These are phyloP conservation scores for Termitomyces sp. DNA, from an alignment of 768 basidiomycete genomes.

Conservation along the genomic window DNA sequence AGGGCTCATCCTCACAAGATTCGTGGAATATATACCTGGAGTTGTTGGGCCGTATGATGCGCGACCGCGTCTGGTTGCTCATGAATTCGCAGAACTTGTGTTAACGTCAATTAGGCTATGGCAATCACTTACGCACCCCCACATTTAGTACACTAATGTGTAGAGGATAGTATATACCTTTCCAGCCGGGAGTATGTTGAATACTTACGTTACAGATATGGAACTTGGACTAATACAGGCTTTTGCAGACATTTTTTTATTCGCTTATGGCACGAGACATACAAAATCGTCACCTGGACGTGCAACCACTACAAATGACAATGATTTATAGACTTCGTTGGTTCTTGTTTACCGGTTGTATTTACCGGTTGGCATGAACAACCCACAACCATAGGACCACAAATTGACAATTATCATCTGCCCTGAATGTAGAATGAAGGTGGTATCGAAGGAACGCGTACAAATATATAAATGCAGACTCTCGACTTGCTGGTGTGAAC, in stretches of 20 bases:
- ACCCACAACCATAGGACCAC: neutral
- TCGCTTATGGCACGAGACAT: neutral
- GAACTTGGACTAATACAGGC: neutral
- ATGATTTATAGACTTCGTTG: too few relatives aligned
- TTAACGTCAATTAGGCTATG: constrained; percentile 3
- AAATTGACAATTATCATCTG: neutral
- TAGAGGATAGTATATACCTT: neutral
- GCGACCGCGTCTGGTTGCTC: constrained; percentile 8
- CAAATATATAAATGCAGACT: neutral
- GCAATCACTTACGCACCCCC: constrained; percentile 11
- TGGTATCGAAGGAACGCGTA: too few relatives aligned
- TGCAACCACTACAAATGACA: too few relatives aligned
- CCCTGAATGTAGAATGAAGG: neutral
- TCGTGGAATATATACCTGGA: constrained; percentile 9
- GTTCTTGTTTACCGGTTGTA: neutral
- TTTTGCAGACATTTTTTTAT: neutral
- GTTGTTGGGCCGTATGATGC: constrained; percentile 11
- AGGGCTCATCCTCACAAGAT: neutral
- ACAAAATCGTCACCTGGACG: neutral
- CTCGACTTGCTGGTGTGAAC: neutral
- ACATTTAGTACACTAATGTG: neutral
- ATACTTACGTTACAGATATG: neutral
- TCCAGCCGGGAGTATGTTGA: too few relatives aligned
- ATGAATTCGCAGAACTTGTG: neutral
- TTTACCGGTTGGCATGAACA: too few relatives aligned